Evolutionary conservation across 495 filamentous ascomycete species (phyloP).

Genomic region (Neurospora sp.): DNA sequence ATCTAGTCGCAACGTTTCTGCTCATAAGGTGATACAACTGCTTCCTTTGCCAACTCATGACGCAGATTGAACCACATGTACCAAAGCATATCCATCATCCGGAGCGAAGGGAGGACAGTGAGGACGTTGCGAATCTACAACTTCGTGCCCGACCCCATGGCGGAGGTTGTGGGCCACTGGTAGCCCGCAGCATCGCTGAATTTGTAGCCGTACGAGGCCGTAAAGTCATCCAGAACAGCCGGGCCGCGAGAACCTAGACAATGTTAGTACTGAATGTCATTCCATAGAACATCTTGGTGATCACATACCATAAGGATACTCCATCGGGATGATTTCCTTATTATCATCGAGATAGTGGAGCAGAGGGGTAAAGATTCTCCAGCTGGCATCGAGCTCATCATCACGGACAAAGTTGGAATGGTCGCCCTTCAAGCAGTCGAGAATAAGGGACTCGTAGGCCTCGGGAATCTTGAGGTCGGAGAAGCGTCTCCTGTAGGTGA

Average conservation of each 20-base stretch:
- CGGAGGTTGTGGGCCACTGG: conserved; percentile 74
- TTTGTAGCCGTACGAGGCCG: conserved; percentile 94
- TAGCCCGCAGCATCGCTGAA: conserved; percentile 96
- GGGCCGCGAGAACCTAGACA: conserved; percentile 83
- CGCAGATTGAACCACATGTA: conserved; percentile 13
- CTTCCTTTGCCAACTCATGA: conserved; percentile 4
- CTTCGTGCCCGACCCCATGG: conserved; percentile 50
- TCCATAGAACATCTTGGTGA: background rate
- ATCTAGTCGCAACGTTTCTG: background rate
- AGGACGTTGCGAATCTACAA: conserved; percentile 41
- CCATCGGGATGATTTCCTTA: conserved; percentile 99
- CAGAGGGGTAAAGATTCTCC: conserved; percentile 96
- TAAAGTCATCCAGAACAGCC: conserved; percentile 95
- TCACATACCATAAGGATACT: conserved; percentile 95
- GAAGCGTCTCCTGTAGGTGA: conserved; percentile 97
- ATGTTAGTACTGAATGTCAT: conserved; percentile 5
- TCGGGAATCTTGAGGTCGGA: conserved; percentile 99
- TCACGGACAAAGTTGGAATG: conserved; percentile 99
- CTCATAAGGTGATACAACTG: background rate
- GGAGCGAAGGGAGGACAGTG: conserved; percentile 3
- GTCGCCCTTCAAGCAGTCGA: conserved; percentile 97
- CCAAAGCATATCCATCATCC: background rate
- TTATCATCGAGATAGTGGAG: conserved; percentile 98
- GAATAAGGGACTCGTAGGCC: conserved; percentile 94
- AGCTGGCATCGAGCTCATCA: conserved; percentile 95